A percentile compares a stretch with the other conserved stretches of the same genome.
phyloP scores from a whole-genome alignment of 495 filamentous ascomycete species.

The Penicillium diatomitis region DNA sequence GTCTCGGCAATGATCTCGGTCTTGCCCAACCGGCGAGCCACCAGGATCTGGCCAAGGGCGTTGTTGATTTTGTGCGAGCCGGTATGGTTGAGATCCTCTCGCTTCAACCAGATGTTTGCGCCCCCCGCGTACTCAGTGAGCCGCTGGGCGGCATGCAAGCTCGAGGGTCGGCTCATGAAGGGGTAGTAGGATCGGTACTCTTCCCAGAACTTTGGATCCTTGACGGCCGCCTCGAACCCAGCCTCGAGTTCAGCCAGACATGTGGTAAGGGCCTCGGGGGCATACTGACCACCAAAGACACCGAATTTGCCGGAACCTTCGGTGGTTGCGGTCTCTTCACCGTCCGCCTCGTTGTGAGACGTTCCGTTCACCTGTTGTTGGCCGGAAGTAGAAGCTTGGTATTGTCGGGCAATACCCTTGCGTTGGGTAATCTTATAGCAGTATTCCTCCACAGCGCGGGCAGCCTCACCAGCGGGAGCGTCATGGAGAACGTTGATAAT shows the following conservation, averaged over 20 bases:
- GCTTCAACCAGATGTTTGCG: constrained; percentile 92
- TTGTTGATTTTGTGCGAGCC: constrained; percentile 96
- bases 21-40: constrained; percentile 79
- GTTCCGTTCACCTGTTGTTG: background rate
- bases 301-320: constrained; percentile 47
- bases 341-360: background rate
- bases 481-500: constrained; percentile 72
- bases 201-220: constrained; percentile 91
- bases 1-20: constrained; percentile 94
- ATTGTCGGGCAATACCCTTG: background rate
- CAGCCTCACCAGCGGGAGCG: constrained; percentile 59
- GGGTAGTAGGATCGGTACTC: constrained; percentile 94
- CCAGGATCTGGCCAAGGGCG: constrained; percentile 79
- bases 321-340: background rate
- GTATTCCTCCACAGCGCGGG: constrained; percentile 74
- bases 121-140: constrained; percentile 82
- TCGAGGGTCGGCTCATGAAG: constrained; percentile 91
- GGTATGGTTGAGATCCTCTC: constrained; percentile 86
- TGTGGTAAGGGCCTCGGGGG: constrained; percentile 95
- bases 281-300: constrained; percentile 95
- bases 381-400: background rate
- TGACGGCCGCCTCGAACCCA: constrained; percentile 75
- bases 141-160: constrained; percentile 77
- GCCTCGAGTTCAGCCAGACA: constrained; percentile 81
- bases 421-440: constrained; percentile 68